Conservation (phyloP, 306 rosid genomes). For the Cotoneaster glaucophyllus region DNA sequence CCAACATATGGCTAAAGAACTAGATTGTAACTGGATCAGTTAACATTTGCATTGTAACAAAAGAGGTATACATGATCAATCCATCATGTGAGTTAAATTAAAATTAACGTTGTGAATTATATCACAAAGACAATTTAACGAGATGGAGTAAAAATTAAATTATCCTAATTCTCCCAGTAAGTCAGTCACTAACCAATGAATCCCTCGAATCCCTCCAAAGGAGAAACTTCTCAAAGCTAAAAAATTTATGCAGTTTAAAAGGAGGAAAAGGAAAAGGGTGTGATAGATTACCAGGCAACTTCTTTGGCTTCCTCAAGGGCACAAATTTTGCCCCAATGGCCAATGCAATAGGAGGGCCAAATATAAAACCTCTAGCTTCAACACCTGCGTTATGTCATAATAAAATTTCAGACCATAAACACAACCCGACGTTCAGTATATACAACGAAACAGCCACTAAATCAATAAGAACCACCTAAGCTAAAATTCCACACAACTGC, state of each 20-base stretch:
- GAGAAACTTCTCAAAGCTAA: neutral
- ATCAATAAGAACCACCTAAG: neutral
- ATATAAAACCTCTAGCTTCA: conserved; percentile 97
- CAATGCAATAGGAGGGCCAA: conserved; percentile 98
- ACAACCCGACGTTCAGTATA: conserved; percentile 4
- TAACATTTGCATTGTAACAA: neutral
- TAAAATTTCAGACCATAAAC: neutral
- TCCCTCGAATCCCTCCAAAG: neutral
- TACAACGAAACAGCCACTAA: neutral
- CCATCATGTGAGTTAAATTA: neutral
- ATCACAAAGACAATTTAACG: neutral
- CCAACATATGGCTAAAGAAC: neutral
- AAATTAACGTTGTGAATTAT: neutral
- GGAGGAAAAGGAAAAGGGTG: neutral
- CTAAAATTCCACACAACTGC: too few species aligned
- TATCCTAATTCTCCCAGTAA: neutral
- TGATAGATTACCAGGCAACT: conserved; percentile 72
- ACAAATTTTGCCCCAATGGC: conserved; percentile 96
- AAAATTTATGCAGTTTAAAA: neutral
- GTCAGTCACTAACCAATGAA: neutral
- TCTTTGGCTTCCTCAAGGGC: conserved; percentile 96
- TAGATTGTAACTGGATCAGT: neutral
- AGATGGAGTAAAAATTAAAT: neutral
- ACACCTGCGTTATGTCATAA: conserved; percentile 44
- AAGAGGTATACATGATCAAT: neutral